Evolutionary conservation across 2,329 filamentous ascomycete genomes (phyloP).

Genomic region (Xylariaceae sp.): DNA sequence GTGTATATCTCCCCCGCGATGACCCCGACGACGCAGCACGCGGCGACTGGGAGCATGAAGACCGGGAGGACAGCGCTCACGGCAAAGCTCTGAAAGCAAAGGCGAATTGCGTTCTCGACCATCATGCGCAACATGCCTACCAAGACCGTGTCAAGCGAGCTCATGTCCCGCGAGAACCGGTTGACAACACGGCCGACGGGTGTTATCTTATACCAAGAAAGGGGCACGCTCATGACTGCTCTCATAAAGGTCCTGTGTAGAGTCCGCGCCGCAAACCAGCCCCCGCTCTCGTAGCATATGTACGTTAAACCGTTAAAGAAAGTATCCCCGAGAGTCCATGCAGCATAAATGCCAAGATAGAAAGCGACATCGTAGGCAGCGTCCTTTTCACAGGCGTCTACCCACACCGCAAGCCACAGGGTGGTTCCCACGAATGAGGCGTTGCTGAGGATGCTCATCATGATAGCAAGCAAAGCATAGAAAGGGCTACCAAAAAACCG

Average conservation of each 20-base stretch:
- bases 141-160: conserved; percentile 58
- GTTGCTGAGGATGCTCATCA: conserved; percentile 49
- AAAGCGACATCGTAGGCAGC: conserved; percentile 53
- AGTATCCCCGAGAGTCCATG: conserved; percentile 51
- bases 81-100: conserved; percentile 45
- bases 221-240: conserved; percentile 58
- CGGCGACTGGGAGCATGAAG: conserved; percentile 49
- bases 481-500: conserved; percentile 54
- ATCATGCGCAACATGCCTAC: conserved; percentile 51
- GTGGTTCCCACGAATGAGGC: conserved; percentile 50
- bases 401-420: conserved; percentile 60
- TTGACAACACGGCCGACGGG: conserved; percentile 60
- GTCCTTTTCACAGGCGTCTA: conserved; percentile 55
- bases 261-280: conserved; percentile 60
- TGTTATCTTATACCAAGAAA: conserved; percentile 63
- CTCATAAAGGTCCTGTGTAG: conserved; percentile 60
- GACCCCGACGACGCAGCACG: conserved; percentile 47
- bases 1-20: conserved; percentile 52
- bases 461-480: conserved; percentile 49
- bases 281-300: conserved; percentile 58
- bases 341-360: conserved; percentile 60
- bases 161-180: conserved; percentile 62
- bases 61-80: conserved; percentile 51
- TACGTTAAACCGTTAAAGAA: conserved; percentile 50
- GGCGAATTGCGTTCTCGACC: conserved; percentile 46